Base-by-base conservation (phyloP, 306 rosid genomes). In the Neltuma alba region DNA sequence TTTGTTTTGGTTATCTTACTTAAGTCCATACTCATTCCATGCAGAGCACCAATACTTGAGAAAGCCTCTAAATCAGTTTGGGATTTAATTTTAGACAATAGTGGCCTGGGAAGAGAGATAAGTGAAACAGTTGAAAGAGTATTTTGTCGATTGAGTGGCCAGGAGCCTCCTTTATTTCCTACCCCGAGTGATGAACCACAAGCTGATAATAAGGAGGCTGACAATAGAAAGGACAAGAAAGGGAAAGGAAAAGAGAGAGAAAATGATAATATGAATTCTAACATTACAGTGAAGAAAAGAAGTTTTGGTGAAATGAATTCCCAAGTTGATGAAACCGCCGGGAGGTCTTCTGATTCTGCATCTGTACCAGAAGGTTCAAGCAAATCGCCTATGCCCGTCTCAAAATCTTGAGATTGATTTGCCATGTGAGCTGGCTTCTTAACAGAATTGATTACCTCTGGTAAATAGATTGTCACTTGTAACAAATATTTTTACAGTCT, bases 1-100 rank as follows among this genome's bases (percentile, higher is more conserved):
- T 45, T 52, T 79, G n/a, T 25, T 64, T 74, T 61, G 34, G 31
- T 40, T 50, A 62, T 64, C 12, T 73, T 77, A 66, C 86, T 83
- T 66, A 81, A 28, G 42, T 37, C 62, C 47, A 25, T 70, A 54
- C 52, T 57, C 47, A 70, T 81, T 69, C 82, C 68, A 54, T 89
- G 89, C 89, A 93, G 97, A 74, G 85, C 94, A 72, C 97, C 97
- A 28, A 95, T 88, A 50, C 96, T 95, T 16, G 98, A 95, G 88
- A 92, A 91, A 81, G 99, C 98, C 61, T 95, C 99, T 36, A 95
- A 91, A 87, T 90, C 99, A 63, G 99, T 91, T 67, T 95, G 99
- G 99, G 99, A 91, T 65, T 84, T 95, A 73, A 95, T 93, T 84
- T 76, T 95, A 74, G 98, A 95, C 85, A 85, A 87, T 63, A 71